Percentiles rank a stretch among this genome's conserved stretches.
phyloP scores from a whole-genome alignment of 2,329 filamentous ascomycete genomes.

The Colletotrichum tropicale region DNA sequence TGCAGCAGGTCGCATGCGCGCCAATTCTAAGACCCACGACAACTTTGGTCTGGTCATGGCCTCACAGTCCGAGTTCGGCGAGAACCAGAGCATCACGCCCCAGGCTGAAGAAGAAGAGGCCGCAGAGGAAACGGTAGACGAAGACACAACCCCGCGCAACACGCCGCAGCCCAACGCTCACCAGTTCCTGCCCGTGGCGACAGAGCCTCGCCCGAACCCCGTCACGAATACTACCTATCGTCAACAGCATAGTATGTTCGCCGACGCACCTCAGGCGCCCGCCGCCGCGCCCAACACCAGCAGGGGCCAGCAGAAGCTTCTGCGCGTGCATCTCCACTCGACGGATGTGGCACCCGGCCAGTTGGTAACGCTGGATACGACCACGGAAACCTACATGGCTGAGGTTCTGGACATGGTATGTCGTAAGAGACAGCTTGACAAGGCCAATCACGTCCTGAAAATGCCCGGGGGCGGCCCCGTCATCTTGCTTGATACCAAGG shows the following conservation, averaged over 20 bases:
- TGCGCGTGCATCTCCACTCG: slow-evolving; percentile 74
- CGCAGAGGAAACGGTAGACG: slow-evolving; percentile 40
- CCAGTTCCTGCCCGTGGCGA: slow-evolving; percentile 29
- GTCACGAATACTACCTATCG: slow-evolving; percentile 67
- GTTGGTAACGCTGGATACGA: slow-evolving; percentile 75
- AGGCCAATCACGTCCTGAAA: slow-evolving; percentile 79
- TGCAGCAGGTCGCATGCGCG: slow-evolving; percentile 61
- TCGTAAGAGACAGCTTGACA: slow-evolving; percentile 78
- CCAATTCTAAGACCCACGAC: slow-evolving; percentile 79
- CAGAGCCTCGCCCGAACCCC: slow-evolving; percentile 56
- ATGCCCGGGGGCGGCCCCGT: slow-evolving; percentile 76
- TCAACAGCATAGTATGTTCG: slow-evolving; percentile 54
- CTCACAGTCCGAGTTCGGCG: slow-evolving; percentile 67
- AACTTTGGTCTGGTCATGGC: slow-evolving; percentile 83
- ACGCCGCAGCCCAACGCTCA: slow-evolving; percentile 49
- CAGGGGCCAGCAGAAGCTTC: slow-evolving; percentile 71
- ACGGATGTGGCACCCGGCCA: slow-evolving; percentile 75
- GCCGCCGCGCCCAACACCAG: slow-evolving; percentile 45
- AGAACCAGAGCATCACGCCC: slow-evolving; percentile 73
- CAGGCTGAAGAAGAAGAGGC: slow-evolving; percentile 51
- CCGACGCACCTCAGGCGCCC: slow-evolving; percentile 60
- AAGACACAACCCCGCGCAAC: slow-evolving; percentile 46
- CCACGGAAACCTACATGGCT: slow-evolving; percentile 82
- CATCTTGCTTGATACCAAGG: slow-evolving; percentile 77
- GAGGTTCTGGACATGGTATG: slow-evolving; percentile 82